phyloP scores from a whole-genome alignment of 495 filamentous ascomycete species.

The Achaetomiella virescens region DNA sequence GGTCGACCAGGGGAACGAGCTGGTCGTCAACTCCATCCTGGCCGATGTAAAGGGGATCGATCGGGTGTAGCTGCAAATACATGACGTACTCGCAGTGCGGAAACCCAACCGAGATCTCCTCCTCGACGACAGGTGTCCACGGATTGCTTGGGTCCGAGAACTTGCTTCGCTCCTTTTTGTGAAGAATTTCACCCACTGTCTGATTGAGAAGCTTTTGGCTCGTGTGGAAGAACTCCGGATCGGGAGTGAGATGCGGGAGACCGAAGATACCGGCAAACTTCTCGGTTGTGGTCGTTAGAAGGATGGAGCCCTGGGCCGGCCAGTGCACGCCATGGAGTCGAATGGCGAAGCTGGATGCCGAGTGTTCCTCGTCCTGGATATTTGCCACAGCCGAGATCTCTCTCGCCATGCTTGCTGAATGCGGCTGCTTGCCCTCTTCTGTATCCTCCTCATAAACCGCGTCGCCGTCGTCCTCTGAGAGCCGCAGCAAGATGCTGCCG shows the following conservation, averaged over 20 bases:
- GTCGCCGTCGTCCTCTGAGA: slow-evolving; percentile 45
- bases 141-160: slow-evolving; percentile 44
- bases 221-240: slow-evolving; percentile 56
- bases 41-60: slow-evolving; percentile 36
- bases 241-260: slow-evolving; percentile 74
- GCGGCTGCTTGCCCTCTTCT: slow-evolving; percentile 8
- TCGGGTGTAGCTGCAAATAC: slow-evolving; percentile 74
- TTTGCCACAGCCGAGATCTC: slow-evolving; percentile 59
- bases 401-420: slow-evolving; percentile 35
- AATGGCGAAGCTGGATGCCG: slow-evolving; percentile 67
- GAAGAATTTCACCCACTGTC: slow-evolving; percentile 61
- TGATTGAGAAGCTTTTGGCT: slow-evolving; percentile 62
- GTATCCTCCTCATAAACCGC: slow-evolving; percentile 32
- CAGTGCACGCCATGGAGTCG: slow-evolving; percentile 78
- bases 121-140: slow-evolving; percentile 56
- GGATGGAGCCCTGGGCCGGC: slow-evolving; percentile 62
- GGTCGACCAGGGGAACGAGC: slow-evolving; percentile 45
- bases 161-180: slow-evolving; percentile 49
- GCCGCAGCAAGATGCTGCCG: slow-evolving; percentile 49
- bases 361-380: slow-evolving; percentile 62
- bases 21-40: slow-evolving; percentile 25
- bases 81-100: slow-evolving; percentile 86
- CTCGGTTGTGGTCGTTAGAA: slow-evolving; percentile 82
- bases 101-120: slow-evolving; percentile 50
- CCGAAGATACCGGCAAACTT: slow-evolving; percentile 87